These are phyloP conservation scores for Pythium pyrilobum DNA, from an alignment of 352 stramenopile genomes.

Conservation along the genomic window DNA sequence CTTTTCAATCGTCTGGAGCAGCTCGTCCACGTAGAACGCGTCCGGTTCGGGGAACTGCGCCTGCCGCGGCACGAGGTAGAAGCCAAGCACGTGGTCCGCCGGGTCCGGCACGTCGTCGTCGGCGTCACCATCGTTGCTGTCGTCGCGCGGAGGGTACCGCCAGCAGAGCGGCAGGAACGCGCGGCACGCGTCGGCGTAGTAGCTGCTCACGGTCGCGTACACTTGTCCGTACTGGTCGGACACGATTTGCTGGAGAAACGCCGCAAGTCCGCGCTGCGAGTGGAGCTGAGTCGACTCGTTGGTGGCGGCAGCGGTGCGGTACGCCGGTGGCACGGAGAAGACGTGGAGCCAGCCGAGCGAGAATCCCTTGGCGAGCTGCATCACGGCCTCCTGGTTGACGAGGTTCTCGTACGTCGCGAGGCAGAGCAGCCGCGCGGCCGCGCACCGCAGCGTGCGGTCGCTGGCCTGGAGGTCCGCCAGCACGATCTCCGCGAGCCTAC, in stretches of 20 bases:
- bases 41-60: constrained; percentile 57
- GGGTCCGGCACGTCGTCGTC: constrained; percentile 32
- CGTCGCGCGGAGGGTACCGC: constrained; percentile 14
- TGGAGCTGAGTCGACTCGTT: neutral
- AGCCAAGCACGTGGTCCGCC: constrained; percentile 37
- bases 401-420: constrained; percentile 46
- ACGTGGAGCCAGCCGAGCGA: constrained; percentile 51
- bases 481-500: constrained; percentile 17
- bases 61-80: constrained; percentile 55
- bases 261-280: constrained; percentile 7
- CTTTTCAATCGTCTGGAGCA: constrained; percentile 33
- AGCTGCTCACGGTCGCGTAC: constrained; percentile 35
- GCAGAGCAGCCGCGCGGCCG: constrained; percentile 40
- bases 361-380: constrained; percentile 24
- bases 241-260: constrained; percentile 30
- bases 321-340: constrained; percentile 34
- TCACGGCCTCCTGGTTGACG: constrained; percentile 29
- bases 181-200: constrained; percentile 39
- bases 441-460: constrained; percentile 41
- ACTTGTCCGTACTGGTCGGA: constrained; percentile 32
- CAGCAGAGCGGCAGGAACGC: constrained; percentile 50
- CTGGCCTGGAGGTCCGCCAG: constrained; percentile 30
- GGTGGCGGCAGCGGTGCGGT: neutral
- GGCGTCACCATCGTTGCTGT: neutral
- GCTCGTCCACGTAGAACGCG: constrained; percentile 34